Evolutionary conservation across 108 stramenopile genomes (phyloP).

Genomic region (Cylindrotheca closterium): DNA sequence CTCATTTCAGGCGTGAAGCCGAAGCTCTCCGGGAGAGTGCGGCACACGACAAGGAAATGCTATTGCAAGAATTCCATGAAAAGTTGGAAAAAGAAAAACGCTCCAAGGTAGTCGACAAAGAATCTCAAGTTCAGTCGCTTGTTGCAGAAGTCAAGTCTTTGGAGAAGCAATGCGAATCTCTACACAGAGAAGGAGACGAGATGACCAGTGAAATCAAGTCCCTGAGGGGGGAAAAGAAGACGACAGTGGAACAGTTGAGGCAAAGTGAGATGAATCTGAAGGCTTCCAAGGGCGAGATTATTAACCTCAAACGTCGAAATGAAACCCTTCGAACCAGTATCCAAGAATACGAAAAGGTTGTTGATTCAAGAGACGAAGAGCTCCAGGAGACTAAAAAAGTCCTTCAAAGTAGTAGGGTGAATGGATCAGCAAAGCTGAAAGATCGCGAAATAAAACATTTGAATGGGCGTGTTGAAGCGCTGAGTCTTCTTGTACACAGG

Average conservation of each 20-base stretch:
- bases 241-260: conserved; percentile 11
- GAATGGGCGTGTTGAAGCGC: no score
- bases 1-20: conserved; percentile 7
- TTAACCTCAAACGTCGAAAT: conserved; percentile 22
- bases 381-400: conserved; percentile 16
- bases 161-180: conserved; percentile 17
- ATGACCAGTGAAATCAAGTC: not conserved
- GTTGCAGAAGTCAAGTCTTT: conserved; percentile 11
- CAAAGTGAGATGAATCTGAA: conserved; percentile 6
- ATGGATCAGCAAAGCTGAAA: conserved; percentile 6
- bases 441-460: not conserved
- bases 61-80: conserved; percentile 8
- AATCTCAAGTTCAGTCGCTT: conserved; percentile 12
- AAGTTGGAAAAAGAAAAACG: conserved; percentile 17
- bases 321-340: conserved; percentile 10
- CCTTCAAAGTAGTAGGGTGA: no score
- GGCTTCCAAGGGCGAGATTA: conserved; percentile 19
- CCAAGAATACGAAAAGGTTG: conserved; percentile 16
- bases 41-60: conserved; percentile 17
- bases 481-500: no score
- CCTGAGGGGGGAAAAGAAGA: conserved; percentile 11
- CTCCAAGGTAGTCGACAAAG: conserved; percentile 6
- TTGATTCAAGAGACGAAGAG: conserved; percentile 9
- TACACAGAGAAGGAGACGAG: conserved; percentile 9
- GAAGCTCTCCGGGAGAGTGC: conserved; percentile 4